These are phyloP conservation scores for Cercospora canescens DNA, from an alignment of 2,329 filamentous ascomycete genomes.

Conservation along the genomic window DNA sequence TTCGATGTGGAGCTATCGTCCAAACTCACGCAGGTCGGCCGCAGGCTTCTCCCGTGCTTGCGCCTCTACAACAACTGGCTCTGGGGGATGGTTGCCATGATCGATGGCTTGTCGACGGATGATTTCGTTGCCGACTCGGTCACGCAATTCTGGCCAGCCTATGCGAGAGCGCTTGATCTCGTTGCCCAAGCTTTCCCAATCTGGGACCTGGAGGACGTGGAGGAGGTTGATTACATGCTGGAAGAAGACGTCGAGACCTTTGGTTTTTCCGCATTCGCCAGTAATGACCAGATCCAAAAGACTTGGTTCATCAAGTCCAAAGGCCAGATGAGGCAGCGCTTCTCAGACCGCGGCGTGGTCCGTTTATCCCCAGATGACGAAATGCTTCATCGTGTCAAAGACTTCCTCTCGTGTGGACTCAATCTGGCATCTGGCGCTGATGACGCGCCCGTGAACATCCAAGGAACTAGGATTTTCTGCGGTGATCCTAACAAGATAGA, in stretches of 20 bases:
- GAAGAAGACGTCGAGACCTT: constrained; percentile 68
- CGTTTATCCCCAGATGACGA: constrained; percentile 61
- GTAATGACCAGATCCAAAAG: constrained; percentile 42
- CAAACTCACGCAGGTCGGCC: constrained; percentile 24
- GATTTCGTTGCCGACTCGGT: constrained; percentile 58
- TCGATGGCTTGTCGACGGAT: constrained; percentile 57
- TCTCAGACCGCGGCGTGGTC: constrained; percentile 52
- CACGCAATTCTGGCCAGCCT: constrained; percentile 65
- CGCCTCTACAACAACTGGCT: constrained; percentile 71
- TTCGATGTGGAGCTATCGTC: constrained; percentile 45
- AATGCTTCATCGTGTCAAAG: constrained; percentile 66
- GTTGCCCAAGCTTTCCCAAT: constrained; percentile 60
- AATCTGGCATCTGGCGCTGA: constrained; percentile 55
- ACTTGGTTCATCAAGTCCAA: constrained; percentile 53
- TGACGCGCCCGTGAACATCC: constrained; percentile 28
- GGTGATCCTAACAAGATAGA: constrained; percentile 26
- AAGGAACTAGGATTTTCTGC: constrained; percentile 29
- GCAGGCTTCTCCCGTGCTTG: constrained; percentile 62
- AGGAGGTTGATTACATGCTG: constrained; percentile 61
- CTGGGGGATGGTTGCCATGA: constrained; percentile 53
- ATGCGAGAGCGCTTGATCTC: constrained; percentile 62
- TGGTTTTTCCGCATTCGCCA: constrained; percentile 60
- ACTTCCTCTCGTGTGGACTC: constrained; percentile 63
- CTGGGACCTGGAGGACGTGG: constrained; percentile 48
- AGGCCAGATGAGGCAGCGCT: constrained; percentile 52